phyloP scores from a whole-genome alignment of 768 basidiomycete genomes.

The Mycena metata region DNA sequence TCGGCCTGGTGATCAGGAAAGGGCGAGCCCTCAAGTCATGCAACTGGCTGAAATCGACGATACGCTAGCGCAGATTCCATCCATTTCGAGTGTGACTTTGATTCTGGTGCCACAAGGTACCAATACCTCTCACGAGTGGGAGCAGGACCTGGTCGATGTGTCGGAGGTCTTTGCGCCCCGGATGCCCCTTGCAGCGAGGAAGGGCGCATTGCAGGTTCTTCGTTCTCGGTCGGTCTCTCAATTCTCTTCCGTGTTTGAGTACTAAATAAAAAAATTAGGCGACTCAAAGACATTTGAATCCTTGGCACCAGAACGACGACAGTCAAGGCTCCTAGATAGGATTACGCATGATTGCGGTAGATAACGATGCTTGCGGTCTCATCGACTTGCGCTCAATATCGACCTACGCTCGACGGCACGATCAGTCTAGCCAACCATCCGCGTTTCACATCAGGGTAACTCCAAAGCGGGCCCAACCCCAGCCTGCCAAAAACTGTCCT shows the following conservation, averaged over 20 bases:
- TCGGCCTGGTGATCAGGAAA: constrained; percentile 17
- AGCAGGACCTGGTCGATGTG: constrained; percentile 20
- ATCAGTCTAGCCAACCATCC: too few relatives aligned
- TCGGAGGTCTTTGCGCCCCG: neutral
- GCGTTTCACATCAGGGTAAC: too few relatives aligned
- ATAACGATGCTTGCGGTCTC: too few relatives aligned
- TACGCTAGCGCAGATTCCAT: neutral
- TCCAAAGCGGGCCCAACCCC: too few relatives aligned
- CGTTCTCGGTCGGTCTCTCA: constrained; percentile 8
- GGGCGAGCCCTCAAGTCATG: neutral
- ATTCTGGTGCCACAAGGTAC: neutral
- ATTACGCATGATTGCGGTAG: too few relatives aligned
- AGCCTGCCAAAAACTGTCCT: too few relatives aligned
- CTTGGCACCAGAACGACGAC: too few relatives aligned
- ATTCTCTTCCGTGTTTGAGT: neutral
- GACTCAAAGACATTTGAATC: too few relatives aligned
- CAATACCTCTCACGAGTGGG: neutral
- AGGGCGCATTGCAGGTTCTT: constrained; percentile 17
- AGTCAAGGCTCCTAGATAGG: too few relatives aligned
- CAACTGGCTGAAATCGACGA: neutral
- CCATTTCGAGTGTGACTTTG: neutral
- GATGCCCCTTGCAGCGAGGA: constrained; percentile 11
- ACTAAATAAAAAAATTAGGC: too few relatives aligned
- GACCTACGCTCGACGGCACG: too few relatives aligned
- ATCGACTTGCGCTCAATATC: too few relatives aligned